Evolutionary conservation across 1,139 yeast species (phyloP).

Genomic region (Schizosaccharomyces versatilis): DNA sequence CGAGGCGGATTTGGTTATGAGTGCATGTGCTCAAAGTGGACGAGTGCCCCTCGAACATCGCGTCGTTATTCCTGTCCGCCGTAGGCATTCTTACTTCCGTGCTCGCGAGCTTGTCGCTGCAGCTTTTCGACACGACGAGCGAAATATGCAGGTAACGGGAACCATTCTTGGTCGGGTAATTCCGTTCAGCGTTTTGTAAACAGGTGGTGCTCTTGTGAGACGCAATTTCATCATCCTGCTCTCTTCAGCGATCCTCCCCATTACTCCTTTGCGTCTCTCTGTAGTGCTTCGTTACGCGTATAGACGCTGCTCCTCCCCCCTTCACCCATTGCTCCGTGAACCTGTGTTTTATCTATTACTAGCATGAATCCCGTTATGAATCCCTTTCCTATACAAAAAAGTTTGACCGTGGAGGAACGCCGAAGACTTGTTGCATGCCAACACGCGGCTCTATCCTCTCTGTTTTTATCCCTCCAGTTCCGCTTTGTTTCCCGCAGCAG

Average conservation of each 20-base stretch:
- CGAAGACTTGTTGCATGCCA: background rate
- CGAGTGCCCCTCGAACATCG: constrained; percentile 69
- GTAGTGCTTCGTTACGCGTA: too few species aligned
- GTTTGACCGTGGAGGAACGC: too few species aligned
- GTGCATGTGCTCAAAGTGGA: constrained; percentile 63
- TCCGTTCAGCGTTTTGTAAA: constrained; percentile 1
- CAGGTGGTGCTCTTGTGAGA: too few species aligned
- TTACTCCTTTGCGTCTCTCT: too few species aligned
- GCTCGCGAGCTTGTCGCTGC: constrained; percentile 35
- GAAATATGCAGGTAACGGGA: constrained; percentile 3
- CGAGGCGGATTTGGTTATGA: constrained; percentile 79
- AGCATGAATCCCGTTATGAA: too few species aligned
- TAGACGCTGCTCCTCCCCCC: too few species aligned
- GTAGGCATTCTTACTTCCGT: constrained; percentile 49
- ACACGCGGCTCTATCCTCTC: background rate
- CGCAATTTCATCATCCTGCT: too few species aligned
- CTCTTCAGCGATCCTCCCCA: too few species aligned
- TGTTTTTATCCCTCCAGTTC: background rate
- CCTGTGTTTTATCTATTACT: too few species aligned
- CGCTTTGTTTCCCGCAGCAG: background rate
- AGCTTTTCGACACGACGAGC: constrained; percentile 15
- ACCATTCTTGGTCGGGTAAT: constrained; percentile 1
- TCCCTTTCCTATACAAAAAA: too few species aligned
- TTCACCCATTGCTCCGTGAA: too few species aligned
- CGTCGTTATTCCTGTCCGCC: constrained; percentile 45